Evolutionary conservation across 208 protist species (phyloP), one percentile per base, ranked within the genome.

Genomic region (Acanthamoeba sp.): DNA sequence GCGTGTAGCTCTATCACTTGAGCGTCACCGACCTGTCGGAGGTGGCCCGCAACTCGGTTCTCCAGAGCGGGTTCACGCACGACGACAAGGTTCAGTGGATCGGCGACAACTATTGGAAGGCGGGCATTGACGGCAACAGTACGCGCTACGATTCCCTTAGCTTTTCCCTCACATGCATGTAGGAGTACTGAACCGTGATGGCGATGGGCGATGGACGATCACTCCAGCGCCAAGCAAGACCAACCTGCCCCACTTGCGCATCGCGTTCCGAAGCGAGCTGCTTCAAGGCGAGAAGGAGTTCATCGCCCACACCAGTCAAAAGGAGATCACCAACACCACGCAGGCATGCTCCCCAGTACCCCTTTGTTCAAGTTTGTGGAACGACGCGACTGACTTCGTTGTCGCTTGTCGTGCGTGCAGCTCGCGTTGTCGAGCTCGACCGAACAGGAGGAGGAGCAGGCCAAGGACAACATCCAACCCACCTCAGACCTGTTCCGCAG

Each of bases 41-140:
- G 95, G 99, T 99, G 80, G 99, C 99, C n/a, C 98, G 98, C 48
- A 99, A 99, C 95, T 98, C 96, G 52, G 99, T 99, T 3, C 94
- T 99, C n/a, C 98, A 99, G 95, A 98, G 97, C 94, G 99, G 99
- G 27, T 99, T 99, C 91, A 97, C 98, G 50, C 97, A 98, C 32
- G 91, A 97, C 55, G 98, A 98, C 96, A 99, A 99, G 96, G 91
- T 94, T 27, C 95, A 98, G 50, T 99, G 98, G 95, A 95, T 99
- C 22, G 99, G 99, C 55, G 64, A 73, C 38, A 50, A 57, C 42
- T 93, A 93, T 36, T 93, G 38, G 40, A 50, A 55, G 66, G 1
- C 40, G 14, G 89, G 89, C 64, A 27, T 38, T 20, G 62, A 48
- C 32, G 89, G 64, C 55, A 93, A 93, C 45, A 62, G 89, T 93